A percentile compares a stretch with the other conserved stretches of the same genome.
These are phyloP conservation scores for Coleophoma crateriformis DNA, from an alignment of 2,329 filamentous ascomycete species.

Conservation along the genomic window DNA sequence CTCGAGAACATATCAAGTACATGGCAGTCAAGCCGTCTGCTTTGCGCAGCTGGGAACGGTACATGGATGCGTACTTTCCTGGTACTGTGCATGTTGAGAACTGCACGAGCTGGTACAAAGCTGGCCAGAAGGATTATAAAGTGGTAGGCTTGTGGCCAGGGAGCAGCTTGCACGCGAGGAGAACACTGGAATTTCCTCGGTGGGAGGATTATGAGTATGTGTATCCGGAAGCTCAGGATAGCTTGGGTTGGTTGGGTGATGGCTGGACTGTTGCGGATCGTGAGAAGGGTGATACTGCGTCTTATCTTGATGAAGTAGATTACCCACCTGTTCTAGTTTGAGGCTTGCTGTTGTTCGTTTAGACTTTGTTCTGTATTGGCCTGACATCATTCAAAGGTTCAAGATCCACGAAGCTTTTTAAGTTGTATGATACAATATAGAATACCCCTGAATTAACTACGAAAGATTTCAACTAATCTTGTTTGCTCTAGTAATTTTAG, in stretches of 20 bases:
- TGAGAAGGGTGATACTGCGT: not conserved
- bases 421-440: too few relatives aligned
- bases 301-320: not conserved
- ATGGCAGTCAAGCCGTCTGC: constrained; percentile 37
- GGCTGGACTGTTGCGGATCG: constrained; percentile 1
- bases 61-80: constrained; percentile 47
- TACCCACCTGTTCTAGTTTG: not conserved
- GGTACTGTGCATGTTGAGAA: constrained; percentile 51
- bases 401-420: too few relatives aligned
- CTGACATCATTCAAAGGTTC: too few relatives aligned
- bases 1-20: constrained; percentile 41
- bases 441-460: too few relatives aligned
- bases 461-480: too few relatives aligned
- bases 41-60: constrained; percentile 54
- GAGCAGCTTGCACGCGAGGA: constrained; percentile 54
- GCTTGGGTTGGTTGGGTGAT: constrained; percentile 1
- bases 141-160: constrained; percentile 43
- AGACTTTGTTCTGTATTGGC: too few relatives aligned
- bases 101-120: constrained; percentile 66
- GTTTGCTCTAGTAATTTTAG: too few relatives aligned
- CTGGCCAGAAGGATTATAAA: constrained; percentile 33
- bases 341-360: not conserved
- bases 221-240: not conserved
- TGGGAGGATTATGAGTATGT: constrained; percentile 51
- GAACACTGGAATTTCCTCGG: constrained; percentile 44